These are phyloP conservation scores for Trichoderma semiorbis DNA, from an alignment of 2,329 filamentous ascomycete genomes.

Conservation along the genomic window DNA sequence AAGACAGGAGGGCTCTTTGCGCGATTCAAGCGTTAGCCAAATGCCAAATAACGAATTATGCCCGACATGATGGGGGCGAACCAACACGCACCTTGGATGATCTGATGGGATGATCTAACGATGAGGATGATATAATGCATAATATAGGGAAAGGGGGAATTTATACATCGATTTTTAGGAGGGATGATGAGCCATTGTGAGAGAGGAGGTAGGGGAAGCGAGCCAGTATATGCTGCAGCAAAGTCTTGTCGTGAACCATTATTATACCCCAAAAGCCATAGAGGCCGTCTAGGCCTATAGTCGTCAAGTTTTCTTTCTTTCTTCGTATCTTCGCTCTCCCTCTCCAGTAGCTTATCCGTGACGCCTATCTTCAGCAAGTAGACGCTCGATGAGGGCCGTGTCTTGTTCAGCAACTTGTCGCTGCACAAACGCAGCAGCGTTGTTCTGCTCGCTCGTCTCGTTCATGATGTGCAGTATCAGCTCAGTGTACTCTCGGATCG, in stretches of 20 bases:
- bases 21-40: constrained; percentile 41
- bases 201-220: not conserved
- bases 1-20: constrained; percentile 38
- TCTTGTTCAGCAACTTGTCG: constrained; percentile 47
- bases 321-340: not conserved
- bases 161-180: not conserved
- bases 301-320: not conserved
- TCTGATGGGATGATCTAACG: not conserved
- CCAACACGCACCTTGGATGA: constrained; percentile 2
- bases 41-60: not conserved
- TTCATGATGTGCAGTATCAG: constrained; percentile 51
- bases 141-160: not conserved
- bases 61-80: not conserved
- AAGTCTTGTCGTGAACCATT: not conserved
- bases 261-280: constrained; percentile 12
- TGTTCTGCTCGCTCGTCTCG: constrained; percentile 26
- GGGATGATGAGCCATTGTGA: not conserved
- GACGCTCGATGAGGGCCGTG: constrained; percentile 45
- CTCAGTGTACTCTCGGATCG: constrained; percentile 58
- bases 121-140: constrained; percentile 11
- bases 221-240: not conserved
- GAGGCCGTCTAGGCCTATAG: not conserved
- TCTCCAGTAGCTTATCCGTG: constrained; percentile 21
- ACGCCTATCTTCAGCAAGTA: constrained; percentile 46
- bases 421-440: constrained; percentile 39